Evolutionary conservation across 2,329 filamentous ascomycete genomes (phyloP).

Genomic region (Stemphylium beticola): DNA sequence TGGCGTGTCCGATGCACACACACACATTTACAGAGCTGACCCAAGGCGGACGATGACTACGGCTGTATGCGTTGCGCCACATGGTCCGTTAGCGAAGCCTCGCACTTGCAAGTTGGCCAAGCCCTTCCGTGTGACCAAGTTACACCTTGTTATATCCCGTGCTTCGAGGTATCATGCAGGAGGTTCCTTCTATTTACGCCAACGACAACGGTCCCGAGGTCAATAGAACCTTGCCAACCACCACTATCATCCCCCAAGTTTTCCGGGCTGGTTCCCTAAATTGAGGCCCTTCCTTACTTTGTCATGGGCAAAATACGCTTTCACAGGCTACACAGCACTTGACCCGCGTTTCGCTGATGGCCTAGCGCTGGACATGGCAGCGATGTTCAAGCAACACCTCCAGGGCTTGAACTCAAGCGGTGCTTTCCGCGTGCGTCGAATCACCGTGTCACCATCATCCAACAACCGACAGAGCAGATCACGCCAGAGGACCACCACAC

Average conservation of each 20-base stretch:
- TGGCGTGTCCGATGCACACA: constrained; percentile 23
- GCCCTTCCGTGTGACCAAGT: constrained; percentile 24
- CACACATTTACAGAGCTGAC: not conserved
- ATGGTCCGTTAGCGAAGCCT: constrained; percentile 12
- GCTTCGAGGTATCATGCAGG: constrained; percentile 24
- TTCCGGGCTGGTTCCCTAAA: constrained; percentile 24
- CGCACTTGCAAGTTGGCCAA: constrained; percentile 13
- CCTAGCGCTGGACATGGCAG: constrained; percentile 26
- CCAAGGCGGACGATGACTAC: constrained; percentile 4
- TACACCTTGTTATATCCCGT: constrained; percentile 18
- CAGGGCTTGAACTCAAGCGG: constrained; percentile 12
- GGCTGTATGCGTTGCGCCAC: constrained; percentile 17
- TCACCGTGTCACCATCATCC: constrained; percentile 28
- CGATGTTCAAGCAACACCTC: constrained; percentile 17
- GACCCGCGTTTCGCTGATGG: constrained; percentile 22
- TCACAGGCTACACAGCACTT: constrained; percentile 28
- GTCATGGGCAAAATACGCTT: constrained; percentile 24
- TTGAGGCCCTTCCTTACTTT: constrained; percentile 28
- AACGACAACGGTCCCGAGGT: constrained; percentile 16
- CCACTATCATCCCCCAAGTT: constrained; percentile 10
- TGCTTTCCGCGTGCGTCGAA: constrained; percentile 18
- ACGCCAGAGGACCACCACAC: constrained; percentile 14
- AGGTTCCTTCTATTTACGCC: constrained; percentile 22
- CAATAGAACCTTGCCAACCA: constrained; percentile 11
- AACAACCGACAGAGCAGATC: constrained; percentile 24